Base-by-base conservation (phyloP, 495 filamentous ascomycete genomes). In the Talaromyces ruber region DNA sequence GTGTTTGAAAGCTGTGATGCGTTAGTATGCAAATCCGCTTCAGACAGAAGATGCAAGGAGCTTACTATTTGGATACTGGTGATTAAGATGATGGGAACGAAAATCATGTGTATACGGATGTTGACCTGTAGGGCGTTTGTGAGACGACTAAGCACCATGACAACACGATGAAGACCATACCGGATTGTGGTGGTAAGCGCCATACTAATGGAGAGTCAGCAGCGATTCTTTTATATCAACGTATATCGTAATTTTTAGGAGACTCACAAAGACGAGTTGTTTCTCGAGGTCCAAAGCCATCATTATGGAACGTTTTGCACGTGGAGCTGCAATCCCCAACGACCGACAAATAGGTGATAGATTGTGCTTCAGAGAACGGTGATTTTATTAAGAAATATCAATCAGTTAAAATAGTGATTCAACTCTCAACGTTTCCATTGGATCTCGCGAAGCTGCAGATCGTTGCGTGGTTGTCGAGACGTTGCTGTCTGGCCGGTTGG, bases 171-270 rank as follows among this genome's bases (percentile, higher is more conserved):
- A 52, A 56, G 43, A 62, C 26, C 59, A 52, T 79, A 95, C 89
- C 8, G 85, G 78, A 75, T 97, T 88, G 72, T 89, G 87, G 72
- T 98, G 94, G 72, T 98, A 97, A 29, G 91, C 84, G 67, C 94
- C 93, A 82, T 98, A 98, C 94, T 97, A 63, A 0, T 47, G 1
- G 0, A 30, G 24, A 28, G 16, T 28, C 3, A 55, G 52, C 11
- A n/a, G 4, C 1, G 14, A 3, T 43, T 14, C 30, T 32, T n/a
- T n/a, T 2, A 43, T 14, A 4, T n/a, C 12, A 43, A n/a, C 37
- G n/a, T n/a, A 43, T 18, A 18, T 53, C 0, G 22, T 63, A 53
- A 25, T 12, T 55, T 24, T 37, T 12, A 62, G 37, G 43, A 47
- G 50, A 75, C 89, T 74, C 82, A 92, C 89, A 74, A 91, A 91